Evolutionary conservation across 371 early-diverging fungal genomes (phyloP), one percentile per base, ranked within the genome.

Genomic region (Mucor irregularis): DNA sequence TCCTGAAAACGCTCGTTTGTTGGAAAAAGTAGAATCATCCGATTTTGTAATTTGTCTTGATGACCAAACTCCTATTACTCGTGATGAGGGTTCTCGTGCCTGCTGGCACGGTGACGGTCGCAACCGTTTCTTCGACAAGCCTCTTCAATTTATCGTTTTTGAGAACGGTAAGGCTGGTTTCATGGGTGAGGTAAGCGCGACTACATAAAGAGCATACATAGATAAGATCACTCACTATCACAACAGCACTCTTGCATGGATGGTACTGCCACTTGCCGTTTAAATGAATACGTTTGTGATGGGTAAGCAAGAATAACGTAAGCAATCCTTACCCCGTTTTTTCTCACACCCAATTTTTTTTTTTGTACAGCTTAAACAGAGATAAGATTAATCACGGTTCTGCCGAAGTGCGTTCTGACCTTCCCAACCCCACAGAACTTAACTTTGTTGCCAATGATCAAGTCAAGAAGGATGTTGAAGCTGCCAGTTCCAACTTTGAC

Each of bases 151-250:
- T 51, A 89, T 96, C 67, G 91, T 96, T 38, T 94, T 90, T 74
- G 96, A 95, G 33, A 96, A 98, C 76, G 97, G 96, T 62, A 92
- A 90, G 71, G 95, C 96, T 44, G 98, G 97, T 29, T 94, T 96
- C 84, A 83, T 84, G 56, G 96, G 92, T 43, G 98, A 98, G 38
- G 58, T 58, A 51, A 57, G 42, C n/a, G n/a, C n/a, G n/a, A n/a
- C n/a, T n/a, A 4, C 21, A 28, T 9, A 13, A 40, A 40, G 22
- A 22, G n/a, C 14, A 9, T 5, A 19, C 30, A 10, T 13, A 34
- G n/a, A 34, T 7, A 34, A 13, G n/a, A 24, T 22, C 13, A 22
- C 17, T 25, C 3, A 29, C 7, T 17, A 39, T 16, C 4, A 39
- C 19, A 13, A 4, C 26, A 58, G 85, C 98, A 97, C 78, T 92